phyloP scores from a whole-genome alignment of 805 yeast species.

The Zygosaccharomyces bisporus region DNA sequence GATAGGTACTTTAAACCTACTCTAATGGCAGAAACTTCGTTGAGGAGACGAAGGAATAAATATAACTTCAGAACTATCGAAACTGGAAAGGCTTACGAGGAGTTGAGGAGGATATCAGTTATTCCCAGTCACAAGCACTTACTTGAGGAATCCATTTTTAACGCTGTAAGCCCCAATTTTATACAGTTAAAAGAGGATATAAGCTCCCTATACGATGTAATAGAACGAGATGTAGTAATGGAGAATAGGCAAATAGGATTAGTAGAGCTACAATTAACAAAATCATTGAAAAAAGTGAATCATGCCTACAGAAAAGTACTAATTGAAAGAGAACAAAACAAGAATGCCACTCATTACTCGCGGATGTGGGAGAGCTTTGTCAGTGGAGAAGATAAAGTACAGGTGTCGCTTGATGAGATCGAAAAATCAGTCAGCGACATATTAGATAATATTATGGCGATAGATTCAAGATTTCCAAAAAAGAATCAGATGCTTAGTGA shows the following conservation, averaged over 20 bases:
- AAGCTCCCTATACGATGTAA: conserved; percentile 15
- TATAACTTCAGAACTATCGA: conserved; percentile 16
- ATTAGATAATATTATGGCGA: conserved; percentile 25
- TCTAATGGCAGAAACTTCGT: conserved; percentile 3
- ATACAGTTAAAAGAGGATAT: conserved; percentile 24
- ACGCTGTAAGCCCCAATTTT: conserved; percentile 23
- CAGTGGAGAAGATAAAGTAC: conserved; percentile 7
- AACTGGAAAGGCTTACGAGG: conserved; percentile 15
- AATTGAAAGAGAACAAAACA: conserved; percentile 17
- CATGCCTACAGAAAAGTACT: conserved; percentile 18
- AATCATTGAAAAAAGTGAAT: conserved; percentile 23
- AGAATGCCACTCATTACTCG: conserved; percentile 9
- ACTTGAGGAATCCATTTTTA: conserved; percentile 24
- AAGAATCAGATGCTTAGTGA: conserved; percentile 38
- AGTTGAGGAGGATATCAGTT: conserved; percentile 18
- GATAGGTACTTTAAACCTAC: no score
- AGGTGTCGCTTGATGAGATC: conserved; percentile 15
- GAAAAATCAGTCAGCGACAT: conserved; percentile 14
- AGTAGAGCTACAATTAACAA: conserved; percentile 24
- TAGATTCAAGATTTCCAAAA: conserved; percentile 38
- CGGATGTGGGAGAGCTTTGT: conserved; percentile 14
- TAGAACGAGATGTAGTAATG: conserved; percentile 32
- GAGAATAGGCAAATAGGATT: conserved; percentile 32
- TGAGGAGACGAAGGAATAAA: conserved; percentile 9
- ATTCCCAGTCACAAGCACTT: conserved; percentile 18